phyloP scores from a whole-genome alignment of 1,139 yeast genomes.

The Hemisphaericaspora xylofermentans region DNA sequence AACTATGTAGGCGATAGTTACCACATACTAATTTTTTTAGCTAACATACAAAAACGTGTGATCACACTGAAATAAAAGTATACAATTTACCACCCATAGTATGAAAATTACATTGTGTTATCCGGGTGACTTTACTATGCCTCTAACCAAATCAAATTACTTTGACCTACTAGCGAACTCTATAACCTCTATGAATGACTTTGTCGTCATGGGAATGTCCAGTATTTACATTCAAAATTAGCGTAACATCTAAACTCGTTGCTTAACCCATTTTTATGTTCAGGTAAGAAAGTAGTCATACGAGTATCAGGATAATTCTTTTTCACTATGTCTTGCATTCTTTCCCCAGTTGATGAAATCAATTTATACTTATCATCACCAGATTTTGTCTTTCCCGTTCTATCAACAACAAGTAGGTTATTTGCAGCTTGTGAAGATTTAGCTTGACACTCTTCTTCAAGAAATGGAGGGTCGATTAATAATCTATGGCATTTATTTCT shows the following conservation, averaged over 20 bases:
- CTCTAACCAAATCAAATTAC: no score
- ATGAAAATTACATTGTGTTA: neutral
- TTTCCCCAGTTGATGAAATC: conserved; percentile 82
- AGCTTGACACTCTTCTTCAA: conserved; percentile 77
- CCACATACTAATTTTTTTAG: no score
- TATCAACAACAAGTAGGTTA: conserved; percentile 49
- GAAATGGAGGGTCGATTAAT: conserved; percentile 87
- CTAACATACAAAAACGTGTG: no score
- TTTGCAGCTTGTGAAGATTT: conserved; percentile 73
- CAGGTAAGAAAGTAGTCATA: conserved; percentile 69
- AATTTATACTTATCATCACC: conserved; percentile 52
- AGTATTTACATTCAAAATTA: conserved; percentile 52
- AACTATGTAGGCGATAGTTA: no score
- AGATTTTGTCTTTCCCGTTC: conserved; percentile 28
- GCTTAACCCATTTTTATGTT: conserved; percentile 80
- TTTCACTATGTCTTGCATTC: conserved; percentile 66
- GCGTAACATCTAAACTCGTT: conserved; percentile 90
- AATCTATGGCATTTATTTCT: conserved; percentile 67
- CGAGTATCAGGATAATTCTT: conserved; percentile 63
- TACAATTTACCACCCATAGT: neutral
- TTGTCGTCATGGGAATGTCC: conserved; percentile 26
- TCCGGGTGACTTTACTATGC: conserved; percentile 2
- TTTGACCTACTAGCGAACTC: no score
- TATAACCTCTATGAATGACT: no score
- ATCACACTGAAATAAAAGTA: no score